Conservation (phyloP, 768 basidiomycete species). For the Agaricus blazei region DNA sequence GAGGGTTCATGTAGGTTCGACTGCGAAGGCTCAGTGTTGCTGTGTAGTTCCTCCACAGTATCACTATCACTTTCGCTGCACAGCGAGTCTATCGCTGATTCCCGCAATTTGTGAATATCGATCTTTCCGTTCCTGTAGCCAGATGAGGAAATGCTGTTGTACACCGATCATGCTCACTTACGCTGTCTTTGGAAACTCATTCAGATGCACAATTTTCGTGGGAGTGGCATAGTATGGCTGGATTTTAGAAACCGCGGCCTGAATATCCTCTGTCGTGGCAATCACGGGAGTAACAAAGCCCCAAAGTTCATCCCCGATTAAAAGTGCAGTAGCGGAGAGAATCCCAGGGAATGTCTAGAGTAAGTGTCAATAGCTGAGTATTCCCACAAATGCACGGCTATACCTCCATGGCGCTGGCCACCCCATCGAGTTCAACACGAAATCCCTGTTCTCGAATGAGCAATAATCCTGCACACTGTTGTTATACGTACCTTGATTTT, state of each 20-base stretch:
- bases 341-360: slow-evolving; percentile 35
- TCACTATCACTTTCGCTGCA: slow-evolving; percentile 2
- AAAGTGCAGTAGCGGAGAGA: slow-evolving; percentile 42
- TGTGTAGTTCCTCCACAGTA: slow-evolving; percentile 6
- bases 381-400: background rate
- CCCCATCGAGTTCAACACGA: slow-evolving; percentile 60
- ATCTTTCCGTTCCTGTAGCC: slow-evolving; percentile 43
- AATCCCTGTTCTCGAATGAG: slow-evolving; percentile 37
- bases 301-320: slow-evolving; percentile 50
- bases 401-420: slow-evolving; percentile 56
- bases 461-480: background rate
- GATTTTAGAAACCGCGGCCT: slow-evolving; percentile 38
- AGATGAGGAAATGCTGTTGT: slow-evolving; percentile 2
- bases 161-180: slow-evolving; percentile 19
- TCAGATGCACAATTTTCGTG: slow-evolving; percentile 35
- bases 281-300: slow-evolving; percentile 44
- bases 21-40: slow-evolving; percentile 11
- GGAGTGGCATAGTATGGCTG: slow-evolving; percentile 62
- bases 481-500: slow-evolving; percentile 45
- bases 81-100: slow-evolving; percentile 24
- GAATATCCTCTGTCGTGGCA: slow-evolving; percentile 32
- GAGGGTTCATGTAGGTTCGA: slow-evolving; percentile 7
- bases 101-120: slow-evolving; percentile 41
- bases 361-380: background rate
- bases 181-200: slow-evolving; percentile 48